Base-by-base conservation (phyloP, 2,329 filamentous ascomycete genomes). In the Microsporum audouinii region DNA sequence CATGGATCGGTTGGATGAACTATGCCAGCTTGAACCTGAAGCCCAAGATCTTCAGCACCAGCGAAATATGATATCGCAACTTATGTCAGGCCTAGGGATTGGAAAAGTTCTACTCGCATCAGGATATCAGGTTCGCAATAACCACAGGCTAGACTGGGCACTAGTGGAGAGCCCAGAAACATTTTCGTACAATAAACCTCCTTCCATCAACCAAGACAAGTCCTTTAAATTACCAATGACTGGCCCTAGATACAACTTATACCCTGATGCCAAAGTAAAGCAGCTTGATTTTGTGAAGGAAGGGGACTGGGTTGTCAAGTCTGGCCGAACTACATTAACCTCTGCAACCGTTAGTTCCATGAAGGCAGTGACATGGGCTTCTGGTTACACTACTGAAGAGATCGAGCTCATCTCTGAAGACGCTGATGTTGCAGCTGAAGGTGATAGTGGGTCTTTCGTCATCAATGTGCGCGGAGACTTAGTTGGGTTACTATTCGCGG, bases 51-150 rank as follows among this genome's bases (percentile, higher is more conserved):
- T 57, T 6, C 7, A 57, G 27, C 14, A 29, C 0, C 33, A 58
- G 7, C 23, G 17, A n/a, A n/a, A 23, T 8, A 58, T 49, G 23
- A 8, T 59, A 33, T 36, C 38, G 27, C 27, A 0, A 17, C 38
- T 49, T 12, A 17, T 23, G 3, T 43, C 27, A 39, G 41, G 41
- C 8, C 38, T 17, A 5, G 39, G 39, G 1, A 59, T 59, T 38
- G 39, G 57, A 10, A 59, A 51, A 59, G 57, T 59, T 3, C 2
- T 59, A 1, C 57, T 59, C 8, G 57, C 57, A 10, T 59, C 57
- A 2, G 41, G 57, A 6, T 10, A 17, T 10, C 31, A 23, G 8
- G 17, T 47, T 23, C 31, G n/a, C 3, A 33, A 51, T 34, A 34
- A 34, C 12, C 23, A 14, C 3, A 8, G 41, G 4, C 6, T 59